Percentiles rank a stretch among this genome's conserved stretches.
These are phyloP conservation scores for Kodamaea anthophila DNA, from an alignment of 1,139 yeast genomes.

Conservation along the genomic window DNA sequence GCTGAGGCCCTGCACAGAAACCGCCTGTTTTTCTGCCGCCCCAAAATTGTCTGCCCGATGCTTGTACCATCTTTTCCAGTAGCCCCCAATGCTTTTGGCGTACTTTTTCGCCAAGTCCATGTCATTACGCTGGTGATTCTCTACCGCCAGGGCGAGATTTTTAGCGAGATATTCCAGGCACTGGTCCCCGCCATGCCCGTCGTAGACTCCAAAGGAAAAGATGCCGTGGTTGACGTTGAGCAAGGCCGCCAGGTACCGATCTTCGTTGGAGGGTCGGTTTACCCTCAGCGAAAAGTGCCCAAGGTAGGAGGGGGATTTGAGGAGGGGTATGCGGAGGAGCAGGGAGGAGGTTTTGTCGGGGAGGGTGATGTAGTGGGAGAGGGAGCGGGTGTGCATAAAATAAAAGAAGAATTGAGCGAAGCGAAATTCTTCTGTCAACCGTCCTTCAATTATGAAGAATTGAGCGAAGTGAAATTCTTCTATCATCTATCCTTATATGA, in stretches of 20 bases:
- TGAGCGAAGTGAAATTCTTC: neutral
- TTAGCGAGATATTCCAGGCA: constrained; percentile 58
- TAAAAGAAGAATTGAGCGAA: too few species aligned
- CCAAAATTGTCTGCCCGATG: constrained; percentile 42
- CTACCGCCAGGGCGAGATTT: constrained; percentile 53
- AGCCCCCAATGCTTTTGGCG: constrained; percentile 65
- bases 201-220: constrained; percentile 72
- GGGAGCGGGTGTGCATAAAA: constrained; percentile 1
- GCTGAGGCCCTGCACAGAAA: constrained; percentile 7
- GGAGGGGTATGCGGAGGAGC: constrained; percentile 43
- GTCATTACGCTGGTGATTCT: constrained; percentile 29
- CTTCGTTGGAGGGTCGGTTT: constrained; percentile 76
- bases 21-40: constrained; percentile 20
- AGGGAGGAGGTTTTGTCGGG: constrained; percentile 12
- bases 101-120: constrained; percentile 43
- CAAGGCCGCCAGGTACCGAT: constrained; percentile 60
- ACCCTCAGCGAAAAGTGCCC: constrained; percentile 80
- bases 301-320: constrained; percentile 66
- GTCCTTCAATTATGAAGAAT: too few species aligned
- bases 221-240: constrained; percentile 23
- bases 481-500: too few species aligned
- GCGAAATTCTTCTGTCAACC: too few species aligned
- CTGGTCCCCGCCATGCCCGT: constrained; percentile 89
- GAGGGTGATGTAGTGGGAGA: constrained; percentile 3
- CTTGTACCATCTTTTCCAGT: constrained; percentile 76